Percentiles rank a stretch among this genome's conserved stretches.
Conservation (phyloP, 1,284 basidiomycete species). For the Cerioporus squamosus region DNA sequence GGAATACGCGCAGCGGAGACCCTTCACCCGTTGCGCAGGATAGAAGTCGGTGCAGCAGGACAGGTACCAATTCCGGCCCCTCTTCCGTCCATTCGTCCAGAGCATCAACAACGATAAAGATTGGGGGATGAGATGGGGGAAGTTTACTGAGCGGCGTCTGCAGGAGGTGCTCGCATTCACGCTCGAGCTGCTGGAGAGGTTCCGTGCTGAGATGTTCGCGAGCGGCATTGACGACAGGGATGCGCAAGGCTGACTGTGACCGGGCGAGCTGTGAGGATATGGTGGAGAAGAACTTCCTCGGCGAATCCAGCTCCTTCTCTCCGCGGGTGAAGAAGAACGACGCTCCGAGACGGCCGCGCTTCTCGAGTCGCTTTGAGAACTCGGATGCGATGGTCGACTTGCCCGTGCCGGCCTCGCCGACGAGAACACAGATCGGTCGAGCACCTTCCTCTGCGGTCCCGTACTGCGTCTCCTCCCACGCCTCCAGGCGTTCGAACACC, state of each 20-base stretch:
- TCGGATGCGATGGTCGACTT: constrained; percentile 24
- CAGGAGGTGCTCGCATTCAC: neutral
- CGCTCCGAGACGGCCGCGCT: neutral
- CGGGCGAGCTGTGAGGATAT: constrained; percentile 16
- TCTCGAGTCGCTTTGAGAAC: constrained; percentile 6
- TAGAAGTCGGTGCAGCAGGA: constrained; percentile 7
- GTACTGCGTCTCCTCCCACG: neutral
- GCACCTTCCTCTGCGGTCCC: neutral
- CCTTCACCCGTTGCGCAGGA: neutral
- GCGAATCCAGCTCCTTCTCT: neutral
- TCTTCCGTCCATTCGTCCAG: constrained; percentile 18
- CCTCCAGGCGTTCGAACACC: neutral
- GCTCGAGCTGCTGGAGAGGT: neutral
- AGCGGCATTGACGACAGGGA: neutral
- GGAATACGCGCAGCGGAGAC: constrained; percentile 16
- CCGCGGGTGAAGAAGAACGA: constrained; percentile 14
- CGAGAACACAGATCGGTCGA: constrained; percentile 9
- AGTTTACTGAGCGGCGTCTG: neutral
- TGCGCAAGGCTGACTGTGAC: neutral
- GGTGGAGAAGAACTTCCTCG: constrained; percentile 5
- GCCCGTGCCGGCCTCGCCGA: constrained; percentile 14
- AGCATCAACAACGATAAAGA: constrained; percentile 18
- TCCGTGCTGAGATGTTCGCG: constrained; percentile 1
- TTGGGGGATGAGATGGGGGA: neutral
- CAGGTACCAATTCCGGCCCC: neutral